Evolutionary conservation across 2,329 filamentous ascomycete genomes (phyloP), one percentile per base, ranked within the genome.

Genomic region (Stagonosporopsis cucurbitacearum): DNA sequence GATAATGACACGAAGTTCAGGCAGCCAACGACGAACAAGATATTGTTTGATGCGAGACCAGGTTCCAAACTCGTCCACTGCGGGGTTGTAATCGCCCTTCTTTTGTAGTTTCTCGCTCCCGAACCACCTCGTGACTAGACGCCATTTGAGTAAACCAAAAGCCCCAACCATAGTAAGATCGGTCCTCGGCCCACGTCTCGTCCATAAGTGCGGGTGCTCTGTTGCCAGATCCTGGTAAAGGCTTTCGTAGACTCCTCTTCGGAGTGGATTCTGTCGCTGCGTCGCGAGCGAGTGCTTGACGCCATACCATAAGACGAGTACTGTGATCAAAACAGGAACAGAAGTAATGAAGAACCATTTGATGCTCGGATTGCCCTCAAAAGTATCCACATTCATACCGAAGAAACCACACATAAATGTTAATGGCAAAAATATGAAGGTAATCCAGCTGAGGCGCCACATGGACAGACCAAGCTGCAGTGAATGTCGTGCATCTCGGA

Each of bases 351-450:
- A 82, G 61, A 80, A 84, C 77, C 78, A 82, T 64, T 80, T 81
- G 15, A 82, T 77, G 23, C 65, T 70, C 1, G 79, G 80, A 33
- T 77, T 71, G 23, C 13, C 57, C 40, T 35, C 65, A 54, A 48
- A 65, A 50, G 23, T 59, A 37, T 25, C 50, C 8, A 58, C 55
- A 13, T 58, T 58, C 55, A 58, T 57, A 33, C 54, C 54, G 40
- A 57, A 57, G 33, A 57, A 57, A 20, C 54, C 54, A 6, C 48
- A 52, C 19, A 53, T 35, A 9, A 83, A 83, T 0, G 81, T 84
- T 9, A 83, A 68, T 0, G 82, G 84, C 70, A 91, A 86, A 67
- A 91, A 81, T 72, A 94, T 93, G 71, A 93, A 90, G 47, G 88
- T 90, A 15, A 88, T 89, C 47, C 86, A 87, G 41, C 86, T 84